Base-by-base conservation (phyloP, 2,329 filamentous ascomycete genomes). In the Coleophoma cylindrospora region DNA sequence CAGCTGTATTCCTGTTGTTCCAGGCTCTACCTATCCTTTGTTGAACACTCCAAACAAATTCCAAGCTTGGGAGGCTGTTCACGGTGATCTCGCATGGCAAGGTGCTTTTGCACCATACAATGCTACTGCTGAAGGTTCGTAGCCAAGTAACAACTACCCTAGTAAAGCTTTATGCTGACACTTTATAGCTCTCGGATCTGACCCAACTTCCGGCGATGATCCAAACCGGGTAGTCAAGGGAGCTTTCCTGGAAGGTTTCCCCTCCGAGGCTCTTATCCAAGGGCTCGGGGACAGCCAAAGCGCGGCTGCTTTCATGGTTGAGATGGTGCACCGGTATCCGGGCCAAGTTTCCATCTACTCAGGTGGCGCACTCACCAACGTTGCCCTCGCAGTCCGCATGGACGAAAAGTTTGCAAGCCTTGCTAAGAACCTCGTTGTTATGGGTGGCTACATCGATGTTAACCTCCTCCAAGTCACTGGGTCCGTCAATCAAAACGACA, bases 361-460 rank as follows among this genome's bases (percentile, higher is more conserved):
- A 8, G 72, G 66, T 8, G 73, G 74, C 8, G 65, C 74, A 3
- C 51, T 77, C 56, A 77, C 74, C 14, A 77, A 77, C 52, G 63
- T 77, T 34, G 74, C 74, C 3, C 57, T 76, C 45, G 74, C 74
- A 2, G 64, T 71, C 21, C 67, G 71, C 6, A 62, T 74, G 56
- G 73, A 77, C 58, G 62, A 71, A 3, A 61, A 64, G 11, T 77
- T 77, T 56, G 73, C 74, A 2, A 65, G 64, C 21, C 59, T 72
- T 44, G 67, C 72, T 5, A 74, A 73, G 55, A 71, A 72, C 32
- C 62, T 77, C 3, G 65, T 75, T 22, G 67, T 77, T 47, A 78
- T 77, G 74, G 74, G 75, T 48, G 73, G 74, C 2, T 77, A 74
- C 55, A 57, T 76, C 19, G 74, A 77, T 57, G 62, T 67, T 5